These are phyloP conservation scores for Helicostylum pulchrum DNA, from an alignment of 192 early-diverging fungal genomes.

Conservation along the genomic window DNA sequence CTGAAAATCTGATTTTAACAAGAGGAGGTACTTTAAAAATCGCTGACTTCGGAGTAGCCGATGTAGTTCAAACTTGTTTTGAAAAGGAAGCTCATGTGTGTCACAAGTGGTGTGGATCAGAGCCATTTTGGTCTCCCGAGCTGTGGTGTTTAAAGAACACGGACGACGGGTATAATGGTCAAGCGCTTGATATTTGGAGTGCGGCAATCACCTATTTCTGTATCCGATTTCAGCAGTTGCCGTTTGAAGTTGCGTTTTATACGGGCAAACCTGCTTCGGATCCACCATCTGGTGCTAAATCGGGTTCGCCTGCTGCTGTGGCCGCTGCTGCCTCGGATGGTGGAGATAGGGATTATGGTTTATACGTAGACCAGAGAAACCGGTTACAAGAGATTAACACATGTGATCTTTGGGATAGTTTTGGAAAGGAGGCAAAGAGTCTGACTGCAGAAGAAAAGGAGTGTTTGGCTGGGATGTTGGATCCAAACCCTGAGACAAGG, in stretches of 20 bases:
- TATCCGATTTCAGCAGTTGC: conserved; percentile 60
- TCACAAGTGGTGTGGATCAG: conserved; percentile 87
- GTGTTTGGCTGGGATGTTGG: conserved; percentile 78
- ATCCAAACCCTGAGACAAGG: conserved; percentile 72
- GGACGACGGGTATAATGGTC: conserved; percentile 82
- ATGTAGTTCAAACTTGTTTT: conserved; percentile 88
- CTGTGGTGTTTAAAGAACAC: conserved; percentile 57
- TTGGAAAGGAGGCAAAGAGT: neutral
- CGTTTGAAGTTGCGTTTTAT: conserved; percentile 20
- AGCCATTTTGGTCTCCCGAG: conserved; percentile 97
- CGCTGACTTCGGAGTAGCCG: conserved; percentile 97
- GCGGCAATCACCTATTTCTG: conserved; percentile 90
- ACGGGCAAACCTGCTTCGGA: neutral
- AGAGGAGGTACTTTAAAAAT: conserved; percentile 86
- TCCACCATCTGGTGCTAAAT: neutral
- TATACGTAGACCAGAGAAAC: conserved; percentile 33
- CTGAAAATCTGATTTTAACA: conserved; percentile 88
- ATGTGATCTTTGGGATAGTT: conserved; percentile 62
- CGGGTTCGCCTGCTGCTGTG: conserved; percentile 53
- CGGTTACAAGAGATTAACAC: conserved; percentile 39
- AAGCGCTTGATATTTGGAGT: conserved; percentile 92
- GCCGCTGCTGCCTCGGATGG: conserved; percentile 58
- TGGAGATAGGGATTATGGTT: conserved; percentile 60
- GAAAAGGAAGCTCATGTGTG: conserved; percentile 73
- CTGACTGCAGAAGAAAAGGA: conserved; percentile 38